Evolutionary conservation across 2,329 filamentous ascomycete species (phyloP), one percentile per base, ranked within the genome.

Genomic region (Gnomoniopsis sp.): DNA sequence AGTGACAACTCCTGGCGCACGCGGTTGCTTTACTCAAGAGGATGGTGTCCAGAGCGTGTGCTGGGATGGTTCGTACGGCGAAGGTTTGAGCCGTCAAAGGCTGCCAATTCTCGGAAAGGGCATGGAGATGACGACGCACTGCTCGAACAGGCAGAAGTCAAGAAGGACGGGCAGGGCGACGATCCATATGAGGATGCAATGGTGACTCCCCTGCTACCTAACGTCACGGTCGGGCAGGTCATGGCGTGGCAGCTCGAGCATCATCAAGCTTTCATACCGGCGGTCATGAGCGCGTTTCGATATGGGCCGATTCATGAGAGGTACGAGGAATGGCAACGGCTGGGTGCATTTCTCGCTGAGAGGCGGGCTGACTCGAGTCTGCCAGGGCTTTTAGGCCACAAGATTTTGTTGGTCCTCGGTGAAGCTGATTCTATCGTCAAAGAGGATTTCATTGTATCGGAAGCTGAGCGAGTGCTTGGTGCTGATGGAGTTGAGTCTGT

Each of bases 211-310:
- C 72, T 73, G 14, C 75, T 81, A 54, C 78, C 81, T 0, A 66
- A 74, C 17, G 76, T 87, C 54, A 85, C 82, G 8, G 80, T 90
- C 3, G 81, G 85, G 0, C 77, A 79, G 3, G 82, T 88, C 0
- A 85, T 91, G 51, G 72, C 76, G 49, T 92, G 89, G 88, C 90
- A 93, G 71, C 74, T 91, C 21, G 74, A 78, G 38, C 68, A 81
- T 30, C 88, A 93, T 68, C 67, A 70, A 1, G 90, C 88, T 0
- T 93, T 91, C 66, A 76, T 91, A 6, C 76, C 78, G 2, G 83
- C 89, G 0, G 92, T 92, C 66, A 81, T 91, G 66, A 89, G 85
- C 58, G 86, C 83, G 33, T 87, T 93, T 64, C 80, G 86, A 21
- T 74, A 88, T 66, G 87, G 86, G 2, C 90, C 90, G 0, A 85